Evolutionary conservation across 1,284 basidiomycete species (phyloP), one percentile per base, ranked within the genome.

Genomic region (Trametes sp.): DNA sequence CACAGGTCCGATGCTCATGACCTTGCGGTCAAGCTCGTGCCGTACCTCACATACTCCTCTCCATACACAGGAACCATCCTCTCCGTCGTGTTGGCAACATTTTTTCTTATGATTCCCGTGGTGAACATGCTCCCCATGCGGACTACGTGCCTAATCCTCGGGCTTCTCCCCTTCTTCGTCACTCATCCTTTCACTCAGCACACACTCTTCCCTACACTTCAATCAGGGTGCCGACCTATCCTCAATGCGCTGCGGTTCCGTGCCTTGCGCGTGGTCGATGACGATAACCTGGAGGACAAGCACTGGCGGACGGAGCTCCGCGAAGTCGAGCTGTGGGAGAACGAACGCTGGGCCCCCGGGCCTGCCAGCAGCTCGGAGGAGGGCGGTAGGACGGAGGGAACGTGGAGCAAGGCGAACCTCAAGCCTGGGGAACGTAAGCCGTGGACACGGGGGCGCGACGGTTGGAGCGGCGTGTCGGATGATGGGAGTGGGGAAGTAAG

Each of bases 251-350:
- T 66, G 24, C 70, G 73, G 26, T 69, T 74, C 31, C 72, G 71
- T 1, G 26, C 83, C 8, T 78, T 81, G 31, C 79, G 81, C 0
- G 49, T 86, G 1, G 70, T 87, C 10, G 89, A 93, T 67, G 78
- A 93, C 64, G 88, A 92, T 65, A 79, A 77, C 23, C 80, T 93
- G 4, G 78, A 81, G 9, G 89, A 92, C 70, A 75, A 73, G 24
- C 84, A 84, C 55, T 92, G 89, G 88, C 77, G 76, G 1, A 79
- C 85, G 2, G 84, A 87, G 67, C 81, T 88, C 73, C 74, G 83
- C 3, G 83, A 87, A 48, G 89, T 93, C 9, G 88, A 92, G 72
- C 72, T 93, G 19, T 93, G 84, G 80, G 92, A 93, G 79, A 93
- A 93, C 73, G 89, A 93, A 72, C 80, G 91, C 19, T 87, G 84